phyloP scores from a whole-genome alignment of 164 flowering plant genomes.

The Vitis rupestris region DNA sequence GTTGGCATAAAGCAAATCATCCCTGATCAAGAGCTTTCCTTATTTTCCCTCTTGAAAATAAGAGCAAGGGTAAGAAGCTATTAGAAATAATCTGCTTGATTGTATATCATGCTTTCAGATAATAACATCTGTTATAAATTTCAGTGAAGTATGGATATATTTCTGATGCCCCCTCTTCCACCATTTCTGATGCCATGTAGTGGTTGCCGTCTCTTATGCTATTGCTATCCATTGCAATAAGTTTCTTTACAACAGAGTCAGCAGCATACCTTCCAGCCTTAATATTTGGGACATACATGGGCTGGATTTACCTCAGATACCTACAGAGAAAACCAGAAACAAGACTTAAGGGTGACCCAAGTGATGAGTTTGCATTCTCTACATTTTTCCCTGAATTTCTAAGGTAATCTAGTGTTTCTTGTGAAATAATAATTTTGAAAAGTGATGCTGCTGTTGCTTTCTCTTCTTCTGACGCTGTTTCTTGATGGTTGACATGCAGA shows the following conservation, averaged over 20 bases:
- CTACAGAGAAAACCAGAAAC: slow-evolving; percentile 82
- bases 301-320: slow-evolving; percentile 95
- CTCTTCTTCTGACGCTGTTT: slow-evolving; percentile 4
- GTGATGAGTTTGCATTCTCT: slow-evolving; percentile 93
- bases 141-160: background rate
- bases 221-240: slow-evolving; percentile 48
- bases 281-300: slow-evolving; percentile 77
- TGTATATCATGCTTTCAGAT: background rate
- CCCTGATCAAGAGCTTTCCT: slow-evolving; percentile 84
- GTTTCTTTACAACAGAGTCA: slow-evolving; percentile 64
- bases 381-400: slow-evolving; percentile 86
- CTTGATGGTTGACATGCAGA: slow-evolving; percentile 42
- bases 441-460: background rate
- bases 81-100: background rate
- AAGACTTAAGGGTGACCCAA: slow-evolving; percentile 82
- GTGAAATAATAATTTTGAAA: background rate
- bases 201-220: slow-evolving; percentile 85
- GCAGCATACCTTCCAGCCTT: slow-evolving; percentile 74
- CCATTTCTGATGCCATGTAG: slow-evolving; percentile 36
- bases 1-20: slow-evolving; percentile 97
- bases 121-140: background rate
- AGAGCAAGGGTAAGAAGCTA: slow-evolving; percentile 70
- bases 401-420: slow-evolving; percentile 41
- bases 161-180: background rate
- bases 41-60: slow-evolving; percentile 38